Evolutionary conservation across 106 monocot species (phyloP), one percentile per base, ranked within the genome.

Genomic region (Amphibolis antarctica): DNA sequence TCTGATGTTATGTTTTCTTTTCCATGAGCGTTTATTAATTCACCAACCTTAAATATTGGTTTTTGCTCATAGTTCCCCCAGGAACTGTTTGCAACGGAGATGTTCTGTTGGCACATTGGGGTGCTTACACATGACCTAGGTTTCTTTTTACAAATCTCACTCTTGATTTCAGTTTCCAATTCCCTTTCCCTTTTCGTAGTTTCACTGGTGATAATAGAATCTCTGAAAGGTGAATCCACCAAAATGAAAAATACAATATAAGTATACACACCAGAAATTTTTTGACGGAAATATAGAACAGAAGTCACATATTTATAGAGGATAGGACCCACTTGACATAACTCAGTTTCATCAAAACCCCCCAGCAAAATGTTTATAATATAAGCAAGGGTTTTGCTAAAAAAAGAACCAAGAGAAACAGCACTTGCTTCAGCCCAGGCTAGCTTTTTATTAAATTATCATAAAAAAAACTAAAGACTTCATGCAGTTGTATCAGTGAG

Each of bases 1-100:
- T 89, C 79, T 29, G 61, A 21, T 51, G 73, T 3, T 17, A 12
- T 27, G 48, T 63, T 66, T 68, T 76, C 54, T 42, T 60, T 71
- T 51, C 20, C 24, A 45, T 19, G 17, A 75, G 42, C 21, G 58
- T 50, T 58, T 47, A 42, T 13, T 29, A 43, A 48, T 3, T 52
- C 43, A 26, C 51, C 55, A 49, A 47, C 54, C 63, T 47, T 50
- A 47, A 23, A 27, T 68, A 43, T 21, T 59, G 42, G 7, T 49
- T 22, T 23, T 44, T 55, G 14, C 49, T 20, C 60, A 13, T 48
- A 59, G 62, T 36, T 42, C 11, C 43, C 66, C 48, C 56, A 59
- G 17, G 60, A 59, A 22, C 60, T 42, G 13, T 69, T 48, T 42
- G 68, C 25, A 54, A 57, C 54, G 59, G 47, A 71, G 17, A 43